Evolutionary conservation across 1,284 basidiomycete genomes (phyloP).

Genomic region (Cerrena zonata): DNA sequence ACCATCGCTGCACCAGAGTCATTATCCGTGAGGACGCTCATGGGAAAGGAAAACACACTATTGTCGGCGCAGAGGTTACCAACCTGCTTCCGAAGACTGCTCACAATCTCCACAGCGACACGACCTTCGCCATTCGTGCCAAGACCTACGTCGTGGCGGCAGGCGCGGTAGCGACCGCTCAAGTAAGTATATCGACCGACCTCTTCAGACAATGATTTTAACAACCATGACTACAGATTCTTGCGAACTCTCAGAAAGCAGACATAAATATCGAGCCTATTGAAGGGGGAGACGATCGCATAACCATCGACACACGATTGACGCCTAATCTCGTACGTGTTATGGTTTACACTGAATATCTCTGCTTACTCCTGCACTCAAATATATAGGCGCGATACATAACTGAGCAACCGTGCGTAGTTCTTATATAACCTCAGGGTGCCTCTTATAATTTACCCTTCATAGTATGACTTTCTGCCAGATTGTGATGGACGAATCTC

Average conservation of each 20-base stretch:
- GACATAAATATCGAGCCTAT: background rate
- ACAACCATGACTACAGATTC: background rate
- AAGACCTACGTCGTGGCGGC: conserved; percentile 19
- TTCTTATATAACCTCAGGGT: too few relatives aligned
- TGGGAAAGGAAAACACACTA: background rate
- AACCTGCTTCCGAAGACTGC: conserved; percentile 9
- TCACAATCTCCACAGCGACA: background rate
- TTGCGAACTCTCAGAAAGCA: background rate
- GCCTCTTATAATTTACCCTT: too few relatives aligned
- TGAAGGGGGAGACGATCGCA: background rate
- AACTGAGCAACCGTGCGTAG: conserved; percentile 21
- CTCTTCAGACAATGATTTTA: background rate
- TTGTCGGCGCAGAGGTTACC: conserved; percentile 11
- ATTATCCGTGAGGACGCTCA: background rate
- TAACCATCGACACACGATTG: background rate
- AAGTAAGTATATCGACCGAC: conserved; percentile 10
- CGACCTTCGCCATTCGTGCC: conserved; percentile 9
- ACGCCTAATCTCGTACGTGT: background rate
- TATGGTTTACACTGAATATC: background rate
- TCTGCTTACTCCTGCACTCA: background rate
- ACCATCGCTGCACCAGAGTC: conserved; percentile 16
- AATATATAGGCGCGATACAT: conserved; percentile 15
- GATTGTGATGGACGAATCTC: conserved; percentile 11
- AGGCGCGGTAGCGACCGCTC: conserved; percentile 20
- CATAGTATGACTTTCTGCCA: conserved; percentile 22